Conservation (phyloP, 129 eudicot species). For the Helianthus annuus region DNA sequence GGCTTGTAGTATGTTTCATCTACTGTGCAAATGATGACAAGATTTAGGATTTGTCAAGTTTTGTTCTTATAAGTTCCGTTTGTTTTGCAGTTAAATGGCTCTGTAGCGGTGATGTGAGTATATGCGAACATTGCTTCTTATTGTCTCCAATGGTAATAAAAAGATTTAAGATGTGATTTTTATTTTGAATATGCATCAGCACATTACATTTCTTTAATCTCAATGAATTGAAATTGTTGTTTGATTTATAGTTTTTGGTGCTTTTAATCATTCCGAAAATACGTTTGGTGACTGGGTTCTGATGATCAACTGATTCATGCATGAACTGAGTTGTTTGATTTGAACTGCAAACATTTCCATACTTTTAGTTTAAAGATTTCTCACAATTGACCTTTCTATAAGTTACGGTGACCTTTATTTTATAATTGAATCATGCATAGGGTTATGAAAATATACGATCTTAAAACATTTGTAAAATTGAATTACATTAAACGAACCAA, state of each 20-base stretch:
- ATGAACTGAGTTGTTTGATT: background rate
- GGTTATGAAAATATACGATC: too few species aligned
- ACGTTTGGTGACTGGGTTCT: background rate
- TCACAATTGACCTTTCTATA: too few species aligned
- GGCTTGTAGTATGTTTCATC: background rate
- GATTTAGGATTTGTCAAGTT: background rate
- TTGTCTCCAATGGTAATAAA: slow-evolving; percentile 29
- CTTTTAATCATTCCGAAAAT: background rate
- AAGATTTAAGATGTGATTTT: slow-evolving; percentile 20
- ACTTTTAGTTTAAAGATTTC: too few species aligned
- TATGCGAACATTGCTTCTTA: slow-evolving; percentile 1
- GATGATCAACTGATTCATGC: background rate
- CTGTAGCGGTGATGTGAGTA: slow-evolving; percentile 1
- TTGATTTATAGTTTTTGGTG: slow-evolving; percentile 6
- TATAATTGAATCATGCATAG: too few species aligned
- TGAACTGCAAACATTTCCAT: too few species aligned
- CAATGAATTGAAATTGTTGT: slow-evolving; percentile 11
- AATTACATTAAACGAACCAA: too few species aligned
- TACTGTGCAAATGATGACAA: background rate
- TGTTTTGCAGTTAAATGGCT: slow-evolving; percentile 30
- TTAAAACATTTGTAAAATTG: too few species aligned
- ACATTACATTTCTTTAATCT: slow-evolving; percentile 16
- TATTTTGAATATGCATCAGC: slow-evolving; percentile 26
- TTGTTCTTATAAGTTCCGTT: background rate
- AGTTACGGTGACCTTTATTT: too few species aligned